These are phyloP conservation scores for Leonotis leonurus DNA, from an alignment of 257 asterid species.

Conservation along the genomic window DNA sequence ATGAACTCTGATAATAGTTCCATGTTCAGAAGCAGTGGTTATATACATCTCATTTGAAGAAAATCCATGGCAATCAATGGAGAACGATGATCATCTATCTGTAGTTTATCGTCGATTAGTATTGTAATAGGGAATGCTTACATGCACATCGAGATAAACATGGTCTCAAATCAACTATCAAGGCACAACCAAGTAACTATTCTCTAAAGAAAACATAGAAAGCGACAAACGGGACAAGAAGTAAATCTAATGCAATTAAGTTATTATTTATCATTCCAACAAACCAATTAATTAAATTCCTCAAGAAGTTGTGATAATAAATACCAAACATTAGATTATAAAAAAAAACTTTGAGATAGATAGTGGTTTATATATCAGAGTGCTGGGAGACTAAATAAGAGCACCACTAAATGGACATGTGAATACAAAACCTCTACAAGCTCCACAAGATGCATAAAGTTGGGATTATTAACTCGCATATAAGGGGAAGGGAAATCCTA, in stretches of 20 bases:
- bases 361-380: not conserved
- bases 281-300: not conserved
- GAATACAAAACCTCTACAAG: no score
- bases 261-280: not conserved
- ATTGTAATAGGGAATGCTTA: not conserved
- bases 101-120: constrained; percentile 33
- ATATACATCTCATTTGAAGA: constrained; percentile 78
- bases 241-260: not conserved
- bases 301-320: not conserved
- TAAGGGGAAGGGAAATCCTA: not conserved
- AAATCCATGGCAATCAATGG: constrained; percentile 72
- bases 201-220: not conserved
- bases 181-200: constrained; percentile 1
- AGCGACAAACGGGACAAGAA: not conserved
- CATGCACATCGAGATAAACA: no score
- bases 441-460: no score
- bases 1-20: constrained; percentile 89
- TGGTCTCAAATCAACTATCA: no score
- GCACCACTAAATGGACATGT: not conserved
- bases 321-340: no score
- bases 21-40: constrained; percentile 92
- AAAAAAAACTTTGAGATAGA: not conserved
- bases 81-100: constrained; percentile 94
- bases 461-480: not conserved
- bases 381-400: no score